Conservation (phyloP, 352 stramenopile species). For the Globisporangium nagaii region DNA sequence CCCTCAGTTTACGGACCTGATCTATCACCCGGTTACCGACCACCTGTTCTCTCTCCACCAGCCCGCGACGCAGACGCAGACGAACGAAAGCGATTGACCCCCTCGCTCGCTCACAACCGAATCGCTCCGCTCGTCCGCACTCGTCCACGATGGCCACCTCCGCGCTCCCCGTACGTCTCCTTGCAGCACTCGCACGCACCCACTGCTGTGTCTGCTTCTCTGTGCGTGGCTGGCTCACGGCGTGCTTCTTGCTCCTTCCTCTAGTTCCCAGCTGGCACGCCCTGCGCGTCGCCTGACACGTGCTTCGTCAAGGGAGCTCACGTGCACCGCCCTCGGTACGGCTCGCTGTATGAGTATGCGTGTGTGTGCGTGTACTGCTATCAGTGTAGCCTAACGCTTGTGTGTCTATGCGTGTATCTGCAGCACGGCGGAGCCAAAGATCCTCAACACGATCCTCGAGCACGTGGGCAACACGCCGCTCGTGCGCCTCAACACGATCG, state of each 20-base stretch:
- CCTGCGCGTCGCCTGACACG: slow-evolving; percentile 41
- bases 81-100: neutral
- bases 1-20: no score
- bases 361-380: neutral
- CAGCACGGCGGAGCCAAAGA: slow-evolving; percentile 62
- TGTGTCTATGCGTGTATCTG: neutral
- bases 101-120: neutral
- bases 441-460: slow-evolving; percentile 91
- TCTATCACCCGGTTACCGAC: no score
- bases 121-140: neutral
- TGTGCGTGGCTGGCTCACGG: neutral
- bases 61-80: neutral
- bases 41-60: no score
- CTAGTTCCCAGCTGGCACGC: slow-evolving; percentile 21
- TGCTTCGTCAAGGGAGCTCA: slow-evolving; percentile 69
- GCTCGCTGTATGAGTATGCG: neutral
- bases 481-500: slow-evolving; percentile 90
- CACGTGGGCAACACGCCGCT: slow-evolving; percentile 94
- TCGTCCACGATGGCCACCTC: slow-evolving; percentile 19
- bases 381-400: neutral
- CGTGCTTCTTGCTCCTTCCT: neutral
- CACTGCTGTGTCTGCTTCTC: neutral
- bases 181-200: no score
- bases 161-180: slow-evolving; percentile 20
- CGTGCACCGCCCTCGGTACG: slow-evolving; percentile 51